Percentiles rank a stretch among this genome's conserved stretches.
These are phyloP conservation scores for Xylaria multiplex DNA, from an alignment of 2,329 filamentous ascomycete species.

Conservation along the genomic window DNA sequence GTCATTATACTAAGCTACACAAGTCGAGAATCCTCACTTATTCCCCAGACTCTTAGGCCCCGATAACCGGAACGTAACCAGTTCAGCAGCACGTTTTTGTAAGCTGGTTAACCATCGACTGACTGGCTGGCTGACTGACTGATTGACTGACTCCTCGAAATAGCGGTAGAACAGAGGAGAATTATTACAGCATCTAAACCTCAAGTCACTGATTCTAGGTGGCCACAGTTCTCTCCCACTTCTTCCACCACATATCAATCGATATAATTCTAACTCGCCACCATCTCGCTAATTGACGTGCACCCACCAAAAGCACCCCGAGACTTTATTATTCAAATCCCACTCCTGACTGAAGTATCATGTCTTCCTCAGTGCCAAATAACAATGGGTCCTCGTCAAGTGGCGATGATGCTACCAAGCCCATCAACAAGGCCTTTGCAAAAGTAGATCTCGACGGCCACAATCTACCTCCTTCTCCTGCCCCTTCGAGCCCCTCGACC, in stretches of 20 bases:
- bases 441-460: slow-evolving; percentile 84
- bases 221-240: not conserved
- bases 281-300: slow-evolving; percentile 9
- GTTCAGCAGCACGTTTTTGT: not conserved
- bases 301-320: not conserved
- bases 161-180: not conserved
- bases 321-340: not conserved
- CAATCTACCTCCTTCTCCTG: slow-evolving; percentile 88
- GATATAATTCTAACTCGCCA: slow-evolving; percentile 9
- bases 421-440: slow-evolving; percentile 63
- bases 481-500: slow-evolving; percentile 87
- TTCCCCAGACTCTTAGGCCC: slow-evolving; percentile 42
- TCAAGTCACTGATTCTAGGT: not conserved
- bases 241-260: slow-evolving; percentile 5
- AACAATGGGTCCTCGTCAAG: slow-evolving; percentile 49
- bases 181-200: slow-evolving; percentile 7
- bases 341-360: slow-evolving; percentile 13
- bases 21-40: slow-evolving; percentile 12
- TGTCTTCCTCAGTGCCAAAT: slow-evolving; percentile 40
- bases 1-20: slow-evolving; percentile 41
- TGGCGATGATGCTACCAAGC: slow-evolving; percentile 52
- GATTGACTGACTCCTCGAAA: not conserved
- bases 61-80: slow-evolving; percentile 46
- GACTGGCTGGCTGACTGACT: not conserved
- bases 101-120: not conserved